These are phyloP conservation scores for Tolypocladium amazonense DNA, from an alignment of 2,329 filamentous ascomycete genomes.

Conservation along the genomic window DNA sequence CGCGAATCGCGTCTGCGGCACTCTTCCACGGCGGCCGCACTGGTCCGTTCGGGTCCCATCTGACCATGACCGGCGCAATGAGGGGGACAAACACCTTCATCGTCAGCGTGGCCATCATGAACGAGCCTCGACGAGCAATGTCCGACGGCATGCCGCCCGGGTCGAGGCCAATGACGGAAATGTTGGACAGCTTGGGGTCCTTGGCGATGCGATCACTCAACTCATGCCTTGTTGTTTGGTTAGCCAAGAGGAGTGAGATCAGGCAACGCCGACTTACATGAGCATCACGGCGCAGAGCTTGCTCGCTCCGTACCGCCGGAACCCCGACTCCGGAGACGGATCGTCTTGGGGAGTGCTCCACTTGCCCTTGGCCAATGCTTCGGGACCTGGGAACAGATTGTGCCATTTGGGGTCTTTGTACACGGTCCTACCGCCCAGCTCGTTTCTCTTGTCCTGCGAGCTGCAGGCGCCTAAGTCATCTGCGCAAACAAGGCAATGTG, in stretches of 20 bases:
- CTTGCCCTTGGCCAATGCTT: constrained; percentile 19
- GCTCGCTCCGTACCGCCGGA: constrained; percentile 26
- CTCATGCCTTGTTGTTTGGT: constrained; percentile 16
- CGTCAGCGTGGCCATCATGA: constrained; percentile 9
- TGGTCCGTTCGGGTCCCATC: constrained; percentile 17
- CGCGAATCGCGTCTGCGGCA: constrained; percentile 18
- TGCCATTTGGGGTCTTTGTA: constrained; percentile 13
- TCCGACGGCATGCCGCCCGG: constrained; percentile 25
- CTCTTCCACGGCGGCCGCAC: constrained; percentile 20
- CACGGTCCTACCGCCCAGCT: constrained; percentile 4
- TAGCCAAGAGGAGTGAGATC: neutral
- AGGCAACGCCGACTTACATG: constrained; percentile 10
- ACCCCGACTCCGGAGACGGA: constrained; percentile 13
- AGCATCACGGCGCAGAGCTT: constrained; percentile 28
- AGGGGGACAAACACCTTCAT: constrained; percentile 15
- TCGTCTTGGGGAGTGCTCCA: constrained; percentile 22
- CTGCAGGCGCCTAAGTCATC: constrained; percentile 4
- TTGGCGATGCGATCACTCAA: constrained; percentile 19
- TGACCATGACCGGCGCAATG: constrained; percentile 11
- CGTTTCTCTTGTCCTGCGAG: constrained; percentile 17
- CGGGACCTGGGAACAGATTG: constrained; percentile 17
- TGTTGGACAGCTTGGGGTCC: constrained; percentile 21
- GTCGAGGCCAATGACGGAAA: constrained; percentile 25
- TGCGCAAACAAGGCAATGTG: neutral
- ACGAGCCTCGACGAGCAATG: constrained; percentile 15